Base-by-base conservation (phyloP, 441 rosid species). In the Gossypium davidsonii region DNA sequence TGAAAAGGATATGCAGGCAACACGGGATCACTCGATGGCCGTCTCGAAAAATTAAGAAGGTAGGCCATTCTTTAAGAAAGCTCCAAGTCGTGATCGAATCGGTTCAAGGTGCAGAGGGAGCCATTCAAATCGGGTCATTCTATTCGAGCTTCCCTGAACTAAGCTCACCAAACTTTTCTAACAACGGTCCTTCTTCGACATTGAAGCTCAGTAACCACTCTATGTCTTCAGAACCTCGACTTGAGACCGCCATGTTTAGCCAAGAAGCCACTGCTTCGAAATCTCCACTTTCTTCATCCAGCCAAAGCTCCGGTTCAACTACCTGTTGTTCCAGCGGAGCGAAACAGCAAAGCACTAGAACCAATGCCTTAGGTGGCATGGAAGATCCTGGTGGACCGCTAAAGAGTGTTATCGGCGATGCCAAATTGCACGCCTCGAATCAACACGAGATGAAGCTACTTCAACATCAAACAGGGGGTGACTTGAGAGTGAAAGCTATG, bases 1-100 rank as follows among this genome's bases (percentile, higher is more conserved):
- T 93, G 82, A 91, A 93, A 83, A 85, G 95, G 83, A 91, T 93
- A 80, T 93, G 97, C 88, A 87, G 98, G 77, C 91, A 87, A 75
- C 91, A 93, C 11, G 98, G 98, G 18, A 93, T 93, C 79, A 83
- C 80, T 63, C 82, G 97, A 34, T 93, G 98, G 97, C 98, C 97
- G 4, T 89, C 97, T 42, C 82, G 97, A 59, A 91, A 93, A 82
- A 87, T 93, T 83, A 91, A 93, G 85, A 93, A 93, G 80, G 95
- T 93, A n/a, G 92, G 92, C 34, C 94, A 88, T 76, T 86, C 97
- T 10, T 76, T 91, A 67, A 89, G 78, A 85, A 93, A 93, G 81
- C 93, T 93, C 71, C 97, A 93, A 75, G 85, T 77, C 4, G 97
- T 91, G 57, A 89, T 93, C 4, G 86, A 91, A 76, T 85, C 98